A percentile compares a stretch with the other conserved stretches of the same genome.
These are phyloP conservation scores for Murraya koenigii DNA, from an alignment of 345 rosid species.

Conservation along the genomic window DNA sequence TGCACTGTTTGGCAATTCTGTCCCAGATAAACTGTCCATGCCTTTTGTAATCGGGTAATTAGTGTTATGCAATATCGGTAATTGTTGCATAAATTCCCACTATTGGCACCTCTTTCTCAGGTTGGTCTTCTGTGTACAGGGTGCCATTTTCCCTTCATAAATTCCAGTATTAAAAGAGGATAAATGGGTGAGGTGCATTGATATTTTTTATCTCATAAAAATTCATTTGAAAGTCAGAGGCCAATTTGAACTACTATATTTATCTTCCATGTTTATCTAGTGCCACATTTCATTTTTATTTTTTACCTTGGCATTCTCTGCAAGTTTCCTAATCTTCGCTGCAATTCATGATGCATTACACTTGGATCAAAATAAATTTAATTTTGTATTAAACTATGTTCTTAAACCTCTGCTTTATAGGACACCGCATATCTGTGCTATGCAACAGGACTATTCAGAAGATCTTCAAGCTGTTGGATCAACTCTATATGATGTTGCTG, in stretches of 20 bases:
- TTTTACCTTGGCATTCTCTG: background rate
- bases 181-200: background rate
- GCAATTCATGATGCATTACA: background rate
- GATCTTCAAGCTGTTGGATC: constrained; percentile 69
- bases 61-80: background rate
- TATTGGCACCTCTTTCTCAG: background rate
- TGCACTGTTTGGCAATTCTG: constrained; percentile 45
- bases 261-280: background rate
- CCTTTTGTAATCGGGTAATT: constrained; percentile 54
- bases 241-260: background rate
- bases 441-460: constrained; percentile 64
- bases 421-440: constrained; percentile 62
- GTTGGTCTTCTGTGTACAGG: background rate
- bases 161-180: background rate
- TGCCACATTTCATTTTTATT: background rate
- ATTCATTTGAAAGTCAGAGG: background rate
- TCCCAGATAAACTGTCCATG: constrained; percentile 46
- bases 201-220: background rate
- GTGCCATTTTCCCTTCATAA: background rate
- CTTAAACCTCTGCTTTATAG: constrained; percentile 25
- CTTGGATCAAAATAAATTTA: background rate
- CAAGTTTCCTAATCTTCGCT: background rate
- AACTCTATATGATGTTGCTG: constrained; percentile 37
- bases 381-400: background rate
- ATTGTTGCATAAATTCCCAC: background rate